A percentile compares a stretch with the other conserved stretches of the same genome.
Evolutionary conservation across 495 filamentous ascomycete genomes (phyloP).

Genomic region (Penicillium cosmopolitanum): DNA sequence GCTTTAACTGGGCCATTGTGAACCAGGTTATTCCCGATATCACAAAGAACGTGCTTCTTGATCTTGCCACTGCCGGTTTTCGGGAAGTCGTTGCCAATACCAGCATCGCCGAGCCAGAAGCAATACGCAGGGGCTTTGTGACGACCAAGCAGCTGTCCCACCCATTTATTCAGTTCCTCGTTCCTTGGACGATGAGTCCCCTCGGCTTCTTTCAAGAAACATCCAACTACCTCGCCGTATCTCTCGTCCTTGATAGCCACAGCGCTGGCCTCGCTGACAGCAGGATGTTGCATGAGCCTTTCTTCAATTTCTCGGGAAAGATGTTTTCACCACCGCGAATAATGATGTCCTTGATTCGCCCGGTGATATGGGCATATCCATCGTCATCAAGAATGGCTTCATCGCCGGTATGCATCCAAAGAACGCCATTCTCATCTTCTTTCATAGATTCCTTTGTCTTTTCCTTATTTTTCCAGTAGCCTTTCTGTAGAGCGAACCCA

Average conservation of each 20-base stretch:
- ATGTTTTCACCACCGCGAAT: slow-evolving; percentile 56
- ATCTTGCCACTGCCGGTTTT: slow-evolving; percentile 69
- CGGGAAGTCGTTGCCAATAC: slow-evolving; percentile 51
- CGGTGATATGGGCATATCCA: slow-evolving; percentile 43
- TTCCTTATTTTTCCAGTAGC: slow-evolving; percentile 72
- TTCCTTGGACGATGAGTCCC: not conserved
- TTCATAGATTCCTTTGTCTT: slow-evolving; percentile 68
- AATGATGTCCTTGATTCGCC: slow-evolving; percentile 68
- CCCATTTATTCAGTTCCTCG: slow-evolving; percentile 39
- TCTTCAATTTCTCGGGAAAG: slow-evolving; percentile 32
- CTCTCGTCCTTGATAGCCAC: slow-evolving; percentile 24
- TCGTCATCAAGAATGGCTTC: slow-evolving; percentile 26
- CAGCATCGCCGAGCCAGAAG: slow-evolving; percentile 61
- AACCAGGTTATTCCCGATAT: slow-evolving; percentile 36
- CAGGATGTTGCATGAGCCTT: slow-evolving; percentile 18
- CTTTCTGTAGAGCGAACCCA: slow-evolving; percentile 79
- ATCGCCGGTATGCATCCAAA: slow-evolving; percentile 36
- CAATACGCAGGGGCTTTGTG: slow-evolving; percentile 62
- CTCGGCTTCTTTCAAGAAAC: slow-evolving; percentile 21
- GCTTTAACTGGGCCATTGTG: not conserved
- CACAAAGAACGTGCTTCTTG: slow-evolving; percentile 61
- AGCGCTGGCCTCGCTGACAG: slow-evolving; percentile 26
- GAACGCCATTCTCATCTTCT: slow-evolving; percentile 24
- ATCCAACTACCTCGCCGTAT: slow-evolving; percentile 30
- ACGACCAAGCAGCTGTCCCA: slow-evolving; percentile 50